Evolutionary conservation across 768 basidiomycete species (phyloP).

Genomic region (Pleurotus platypus): DNA sequence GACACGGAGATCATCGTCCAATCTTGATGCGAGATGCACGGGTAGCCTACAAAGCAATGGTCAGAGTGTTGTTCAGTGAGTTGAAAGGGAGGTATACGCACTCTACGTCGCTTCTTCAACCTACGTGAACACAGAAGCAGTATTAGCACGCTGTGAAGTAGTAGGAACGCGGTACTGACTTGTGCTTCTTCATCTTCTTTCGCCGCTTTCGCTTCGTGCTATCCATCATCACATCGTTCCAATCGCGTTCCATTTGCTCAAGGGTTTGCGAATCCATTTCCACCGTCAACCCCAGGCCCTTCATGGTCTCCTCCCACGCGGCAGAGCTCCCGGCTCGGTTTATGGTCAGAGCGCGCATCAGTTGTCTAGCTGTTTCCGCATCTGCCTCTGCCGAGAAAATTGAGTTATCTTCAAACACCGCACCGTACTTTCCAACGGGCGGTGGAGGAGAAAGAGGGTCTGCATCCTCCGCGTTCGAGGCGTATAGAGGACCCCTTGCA

Average conservation of each 20-base stretch:
- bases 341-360: slow-evolving; percentile 72
- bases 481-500: slow-evolving; percentile 18
- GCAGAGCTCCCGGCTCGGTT: slow-evolving; percentile 57
- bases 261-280: slow-evolving; percentile 46
- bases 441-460: not conserved
- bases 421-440: slow-evolving; percentile 17
- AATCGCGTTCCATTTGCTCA: slow-evolving; percentile 53
- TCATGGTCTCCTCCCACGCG: slow-evolving; percentile 68
- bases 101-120: slow-evolving; percentile 88
- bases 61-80: not conserved
- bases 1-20: slow-evolving; percentile 21
- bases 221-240: slow-evolving; percentile 68
- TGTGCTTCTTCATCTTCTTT: slow-evolving; percentile 98
- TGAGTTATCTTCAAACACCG: slow-evolving; percentile 36
- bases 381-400: slow-evolving; percentile 66
- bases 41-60: slow-evolving; percentile 36
- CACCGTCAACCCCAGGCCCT: slow-evolving; percentile 58
- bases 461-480: slow-evolving; percentile 14
- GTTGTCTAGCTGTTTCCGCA: slow-evolving; percentile 74
- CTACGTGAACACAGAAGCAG: slow-evolving; percentile 32
- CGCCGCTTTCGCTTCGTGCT: slow-evolving; percentile 81
- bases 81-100: slow-evolving; percentile 29
- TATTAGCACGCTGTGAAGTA: slow-evolving; percentile 3
- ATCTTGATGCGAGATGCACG: slow-evolving; percentile 33
- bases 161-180: slow-evolving; percentile 49